Percentiles rank a stretch among this genome's conserved stretches.
These are phyloP conservation scores for Cardamine occulta DNA, from an alignment of 345 rosid species.

Conservation along the genomic window DNA sequence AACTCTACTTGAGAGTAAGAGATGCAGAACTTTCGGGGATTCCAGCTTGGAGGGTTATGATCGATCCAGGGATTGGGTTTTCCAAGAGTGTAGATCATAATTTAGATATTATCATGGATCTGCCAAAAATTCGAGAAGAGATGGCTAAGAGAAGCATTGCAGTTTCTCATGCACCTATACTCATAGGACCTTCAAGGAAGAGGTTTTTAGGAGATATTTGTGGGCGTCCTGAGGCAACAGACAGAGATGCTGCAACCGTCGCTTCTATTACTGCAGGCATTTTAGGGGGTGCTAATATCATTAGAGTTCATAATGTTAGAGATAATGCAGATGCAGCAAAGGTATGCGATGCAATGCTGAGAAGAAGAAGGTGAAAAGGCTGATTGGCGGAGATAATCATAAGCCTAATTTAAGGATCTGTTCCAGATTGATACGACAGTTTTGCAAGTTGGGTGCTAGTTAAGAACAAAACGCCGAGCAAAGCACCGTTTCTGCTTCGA, in stretches of 20 bases:
- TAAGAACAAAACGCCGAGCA: background rate
- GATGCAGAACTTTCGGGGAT: constrained; percentile 80
- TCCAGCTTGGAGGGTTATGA: constrained; percentile 90
- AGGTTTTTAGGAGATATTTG: constrained; percentile 87
- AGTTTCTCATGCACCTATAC: constrained; percentile 68
- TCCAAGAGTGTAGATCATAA: constrained; percentile 76
- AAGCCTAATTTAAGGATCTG: background rate
- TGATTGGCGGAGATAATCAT: constrained; percentile 4
- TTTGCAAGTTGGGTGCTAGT: background rate
- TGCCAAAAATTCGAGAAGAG: constrained; percentile 63
- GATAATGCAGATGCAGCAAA: constrained; percentile 77
- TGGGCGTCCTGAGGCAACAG: constrained; percentile 55
- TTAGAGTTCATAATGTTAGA: constrained; percentile 84
- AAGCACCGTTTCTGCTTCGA: background rate
- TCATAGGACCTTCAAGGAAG: constrained; percentile 88
- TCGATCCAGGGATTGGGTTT: constrained; percentile 91
- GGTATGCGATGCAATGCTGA: constrained; percentile 78
- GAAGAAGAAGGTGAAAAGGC: constrained; percentile 46
- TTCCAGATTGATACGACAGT: background rate
- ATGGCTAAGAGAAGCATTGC: constrained; percentile 72
- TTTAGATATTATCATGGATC: constrained; percentile 65
- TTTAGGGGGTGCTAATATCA: constrained; percentile 82
- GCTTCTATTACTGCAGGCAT: constrained; percentile 70
- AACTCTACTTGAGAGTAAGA: constrained; percentile 56
- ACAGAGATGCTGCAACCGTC: constrained; percentile 89